These are phyloP conservation scores for Neurospora intermedia DNA, from an alignment of 495 filamentous ascomycete genomes.

Conservation along the genomic window DNA sequence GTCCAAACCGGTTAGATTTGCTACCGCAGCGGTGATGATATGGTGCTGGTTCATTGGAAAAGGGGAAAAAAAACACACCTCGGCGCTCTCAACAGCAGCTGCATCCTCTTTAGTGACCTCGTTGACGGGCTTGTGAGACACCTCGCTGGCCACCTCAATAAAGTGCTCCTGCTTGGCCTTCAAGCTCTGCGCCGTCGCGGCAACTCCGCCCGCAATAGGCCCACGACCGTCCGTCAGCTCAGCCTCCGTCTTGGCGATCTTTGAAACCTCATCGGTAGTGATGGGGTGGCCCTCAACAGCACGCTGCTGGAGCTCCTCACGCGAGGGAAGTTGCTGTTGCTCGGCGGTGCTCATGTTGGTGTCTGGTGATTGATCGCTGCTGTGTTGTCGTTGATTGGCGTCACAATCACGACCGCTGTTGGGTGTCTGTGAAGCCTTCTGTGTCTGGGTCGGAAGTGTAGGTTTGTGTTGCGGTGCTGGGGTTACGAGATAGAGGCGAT, in stretches of 20 bases:
- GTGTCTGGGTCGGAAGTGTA: neutral
- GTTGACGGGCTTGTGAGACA: slow-evolving; percentile 20
- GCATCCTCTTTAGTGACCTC: slow-evolving; percentile 23
- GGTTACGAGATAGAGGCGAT: neutral
- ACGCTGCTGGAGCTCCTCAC: slow-evolving; percentile 14
- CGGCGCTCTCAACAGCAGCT: slow-evolving; percentile 15
- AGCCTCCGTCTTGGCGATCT: slow-evolving; percentile 14
- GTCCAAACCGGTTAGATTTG: neutral
- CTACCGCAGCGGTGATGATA: too few species aligned
- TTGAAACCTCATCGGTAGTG: slow-evolving; percentile 12
- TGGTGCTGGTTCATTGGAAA: neutral
- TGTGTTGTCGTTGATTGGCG: neutral
- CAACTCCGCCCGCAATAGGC: slow-evolving; percentile 17
- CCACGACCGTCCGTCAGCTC: slow-evolving; percentile 16
- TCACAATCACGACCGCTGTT: neutral
- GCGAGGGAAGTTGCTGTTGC: slow-evolving; percentile 12
- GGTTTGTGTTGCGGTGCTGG: neutral
- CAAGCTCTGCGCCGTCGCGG: slow-evolving; percentile 19
- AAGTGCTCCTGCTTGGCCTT: slow-evolving; percentile 24
- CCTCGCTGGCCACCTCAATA: slow-evolving; percentile 15
- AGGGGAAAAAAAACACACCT: slow-evolving; percentile 11
- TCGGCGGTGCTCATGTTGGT: neutral
- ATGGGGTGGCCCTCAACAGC: slow-evolving; percentile 14
- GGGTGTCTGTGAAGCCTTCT: neutral
- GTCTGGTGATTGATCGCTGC: neutral